Evolutionary conservation across 305 asterid genomes (phyloP).

Genomic region (Solanum hybrid): DNA sequence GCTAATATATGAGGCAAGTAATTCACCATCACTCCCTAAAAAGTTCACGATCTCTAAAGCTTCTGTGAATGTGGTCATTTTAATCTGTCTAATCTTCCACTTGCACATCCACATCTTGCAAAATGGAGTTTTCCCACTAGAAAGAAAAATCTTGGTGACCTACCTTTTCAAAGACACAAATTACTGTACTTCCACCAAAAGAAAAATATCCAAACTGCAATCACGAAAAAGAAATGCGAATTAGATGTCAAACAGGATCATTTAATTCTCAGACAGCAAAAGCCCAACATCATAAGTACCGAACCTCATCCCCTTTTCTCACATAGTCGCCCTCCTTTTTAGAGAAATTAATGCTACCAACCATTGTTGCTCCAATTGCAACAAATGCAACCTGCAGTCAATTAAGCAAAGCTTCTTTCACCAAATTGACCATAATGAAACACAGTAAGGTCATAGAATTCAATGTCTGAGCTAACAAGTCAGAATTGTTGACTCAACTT

Average conservation of each 20-base stretch:
- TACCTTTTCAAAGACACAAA: constrained; percentile 94
- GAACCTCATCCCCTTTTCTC: constrained; percentile 95
- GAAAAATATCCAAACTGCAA: constrained; percentile 95
- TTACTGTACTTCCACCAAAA: constrained; percentile 96
- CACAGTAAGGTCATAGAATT: neutral
- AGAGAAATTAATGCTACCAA: constrained; percentile 84
- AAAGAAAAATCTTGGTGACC: constrained; percentile 1
- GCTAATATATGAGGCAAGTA: neutral
- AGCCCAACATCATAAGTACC: neutral
- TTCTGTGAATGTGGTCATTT: neutral
- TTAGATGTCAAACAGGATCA: neutral
- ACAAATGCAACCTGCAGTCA: constrained; percentile 87
- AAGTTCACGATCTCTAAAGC: neutral
- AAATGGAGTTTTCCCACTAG: neutral
- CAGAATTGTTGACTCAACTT: neutral
- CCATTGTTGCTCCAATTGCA: constrained; percentile 99
- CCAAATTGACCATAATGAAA: neutral
- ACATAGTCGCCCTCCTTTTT: constrained; percentile 60
- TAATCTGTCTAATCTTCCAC: neutral
- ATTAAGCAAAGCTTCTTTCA: constrained; percentile 4
- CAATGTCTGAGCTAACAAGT: neutral
- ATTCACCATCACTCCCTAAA: neutral
- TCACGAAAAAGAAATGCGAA: neutral
- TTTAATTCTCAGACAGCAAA: neutral
- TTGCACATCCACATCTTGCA: neutral